phyloP scores from a whole-genome alignment of 176 grass and related monocot species.

The Lolium multiflorum region DNA sequence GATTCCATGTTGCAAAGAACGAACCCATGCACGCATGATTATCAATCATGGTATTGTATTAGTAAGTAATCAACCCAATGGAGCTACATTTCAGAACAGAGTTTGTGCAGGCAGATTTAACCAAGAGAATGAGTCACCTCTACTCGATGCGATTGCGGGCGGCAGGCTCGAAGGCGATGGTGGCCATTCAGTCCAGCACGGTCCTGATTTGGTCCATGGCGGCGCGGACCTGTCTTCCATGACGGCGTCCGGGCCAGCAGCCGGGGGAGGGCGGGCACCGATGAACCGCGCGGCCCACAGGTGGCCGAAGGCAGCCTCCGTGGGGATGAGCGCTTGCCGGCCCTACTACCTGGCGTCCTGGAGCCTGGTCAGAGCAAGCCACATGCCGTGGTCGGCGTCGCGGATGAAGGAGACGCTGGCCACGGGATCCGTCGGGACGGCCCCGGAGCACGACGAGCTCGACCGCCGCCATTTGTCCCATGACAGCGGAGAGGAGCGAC shows the following conservation, averaged over 20 bases:
- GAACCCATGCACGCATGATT: too few relatives aligned
- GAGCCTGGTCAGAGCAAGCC: neutral
- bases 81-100: neutral
- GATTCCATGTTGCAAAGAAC: too few relatives aligned
- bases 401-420: neutral
- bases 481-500: neutral
- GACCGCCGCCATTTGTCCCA: neutral
- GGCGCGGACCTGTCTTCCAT: neutral
- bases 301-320: neutral
- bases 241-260: neutral
- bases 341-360: neutral
- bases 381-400: neutral
- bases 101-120: neutral
- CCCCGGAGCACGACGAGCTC: neutral
- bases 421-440: neutral
- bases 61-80: too few relatives aligned
- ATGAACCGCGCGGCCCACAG: neutral
- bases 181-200: neutral
- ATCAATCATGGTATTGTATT: too few relatives aligned
- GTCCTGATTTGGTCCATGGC: neutral
- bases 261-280: neutral
- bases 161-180: neutral
- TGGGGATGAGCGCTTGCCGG: neutral
- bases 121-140: neutral
- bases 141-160: neutral